These are phyloP conservation scores for Aspergillus unguis DNA, from an alignment of 2,329 filamentous ascomycete genomes.

Conservation along the genomic window DNA sequence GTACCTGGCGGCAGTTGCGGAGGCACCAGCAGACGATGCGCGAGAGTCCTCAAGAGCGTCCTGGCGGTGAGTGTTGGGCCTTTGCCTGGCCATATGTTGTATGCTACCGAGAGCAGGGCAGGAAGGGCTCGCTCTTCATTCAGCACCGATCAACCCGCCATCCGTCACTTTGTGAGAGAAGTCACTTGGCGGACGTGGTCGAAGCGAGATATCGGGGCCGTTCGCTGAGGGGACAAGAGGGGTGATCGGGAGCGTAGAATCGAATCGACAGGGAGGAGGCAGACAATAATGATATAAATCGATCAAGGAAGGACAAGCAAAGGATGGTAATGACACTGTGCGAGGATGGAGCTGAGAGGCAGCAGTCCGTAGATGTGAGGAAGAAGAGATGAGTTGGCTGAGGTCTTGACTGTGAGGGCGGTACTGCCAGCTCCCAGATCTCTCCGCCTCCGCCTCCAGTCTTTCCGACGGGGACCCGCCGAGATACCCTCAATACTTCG, in stretches of 20 bases:
- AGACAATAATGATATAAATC: conserved; percentile 4
- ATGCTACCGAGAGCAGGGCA: conserved; percentile 31
- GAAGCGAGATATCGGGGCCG: conserved; percentile 19
- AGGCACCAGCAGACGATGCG: conserved; percentile 31
- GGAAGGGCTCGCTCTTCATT: conserved; percentile 31
- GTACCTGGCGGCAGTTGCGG: conserved; percentile 37
- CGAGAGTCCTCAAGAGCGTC: conserved; percentile 42
- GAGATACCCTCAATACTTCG: too few relatives aligned
- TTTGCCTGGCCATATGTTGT: conserved; percentile 49
- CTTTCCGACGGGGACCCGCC: too few relatives aligned
- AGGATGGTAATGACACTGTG: conserved; percentile 3
- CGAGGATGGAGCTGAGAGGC: not conserved
- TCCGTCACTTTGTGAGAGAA: conserved; percentile 29
- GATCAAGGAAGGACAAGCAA: not conserved
- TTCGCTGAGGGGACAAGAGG: conserved; percentile 12
- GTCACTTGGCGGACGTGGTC: conserved; percentile 17
- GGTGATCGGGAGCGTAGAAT: conserved; percentile 6
- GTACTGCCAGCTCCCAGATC: too few relatives aligned
- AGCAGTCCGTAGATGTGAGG: too few relatives aligned
- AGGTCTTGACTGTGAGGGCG: too few relatives aligned
- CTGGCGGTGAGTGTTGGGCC: conserved; percentile 43
- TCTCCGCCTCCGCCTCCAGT: too few relatives aligned
- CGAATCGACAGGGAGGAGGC: conserved; percentile 1
- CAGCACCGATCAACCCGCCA: conserved; percentile 43
- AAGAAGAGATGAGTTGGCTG: too few relatives aligned